Conservation (phyloP, 2,329 filamentous ascomycete genomes). For the Penicillium frequentans region DNA sequence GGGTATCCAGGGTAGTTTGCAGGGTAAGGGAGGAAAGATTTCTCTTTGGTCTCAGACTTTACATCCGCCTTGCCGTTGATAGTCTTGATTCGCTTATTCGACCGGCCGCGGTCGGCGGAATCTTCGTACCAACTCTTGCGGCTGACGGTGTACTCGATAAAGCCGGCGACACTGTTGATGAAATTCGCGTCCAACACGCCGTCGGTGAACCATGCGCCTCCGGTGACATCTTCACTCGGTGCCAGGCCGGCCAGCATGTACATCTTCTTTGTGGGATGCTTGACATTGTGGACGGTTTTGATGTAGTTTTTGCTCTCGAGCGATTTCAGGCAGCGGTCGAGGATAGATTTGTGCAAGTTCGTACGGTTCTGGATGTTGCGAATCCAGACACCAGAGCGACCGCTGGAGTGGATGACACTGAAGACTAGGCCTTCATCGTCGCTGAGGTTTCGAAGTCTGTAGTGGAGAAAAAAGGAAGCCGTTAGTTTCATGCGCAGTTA, state of each 20-base stretch:
- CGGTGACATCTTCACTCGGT: conserved; percentile 86
- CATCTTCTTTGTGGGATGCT: conserved; percentile 88
- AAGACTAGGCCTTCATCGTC: conserved; percentile 83
- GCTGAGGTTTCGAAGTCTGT: conserved; percentile 48
- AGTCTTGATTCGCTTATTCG: conserved; percentile 43
- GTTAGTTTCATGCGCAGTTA: conserved; percentile 7
- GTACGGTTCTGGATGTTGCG: conserved; percentile 77
- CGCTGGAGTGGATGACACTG: conserved; percentile 81
- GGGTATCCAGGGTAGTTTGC: conserved; percentile 76
- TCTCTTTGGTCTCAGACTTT: conserved; percentile 31
- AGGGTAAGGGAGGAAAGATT: conserved; percentile 52
- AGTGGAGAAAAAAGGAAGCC: background rate
- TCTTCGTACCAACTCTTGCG: conserved; percentile 68
- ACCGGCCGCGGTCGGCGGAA: conserved; percentile 34
- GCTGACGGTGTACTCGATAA: conserved; percentile 73
- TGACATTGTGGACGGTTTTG: conserved; percentile 86
- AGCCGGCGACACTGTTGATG: conserved; percentile 72
- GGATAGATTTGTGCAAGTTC: conserved; percentile 78
- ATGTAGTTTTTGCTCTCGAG: conserved; percentile 82
- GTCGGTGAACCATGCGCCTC: conserved; percentile 92
- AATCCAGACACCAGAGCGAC: conserved; percentile 85
- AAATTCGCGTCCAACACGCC: conserved; percentile 86
- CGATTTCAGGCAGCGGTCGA: conserved; percentile 79
- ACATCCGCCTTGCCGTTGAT: conserved; percentile 32
- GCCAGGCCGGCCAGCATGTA: conserved; percentile 87